Conservation (phyloP, 2,329 filamentous ascomycete species). For the Chrysoporthe puriensis region DNA sequence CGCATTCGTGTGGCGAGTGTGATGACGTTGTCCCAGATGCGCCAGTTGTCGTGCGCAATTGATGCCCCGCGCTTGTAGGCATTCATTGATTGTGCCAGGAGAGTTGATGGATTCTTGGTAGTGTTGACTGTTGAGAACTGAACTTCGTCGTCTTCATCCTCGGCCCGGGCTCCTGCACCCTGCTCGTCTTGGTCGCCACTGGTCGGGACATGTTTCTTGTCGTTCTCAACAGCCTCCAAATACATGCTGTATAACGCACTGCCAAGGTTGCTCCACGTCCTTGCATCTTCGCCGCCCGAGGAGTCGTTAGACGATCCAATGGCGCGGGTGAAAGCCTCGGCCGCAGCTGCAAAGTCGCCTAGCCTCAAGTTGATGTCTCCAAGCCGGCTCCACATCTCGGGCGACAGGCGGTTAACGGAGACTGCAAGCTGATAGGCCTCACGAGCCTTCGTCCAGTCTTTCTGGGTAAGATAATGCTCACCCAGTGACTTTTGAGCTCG, state of each 20-base stretch:
- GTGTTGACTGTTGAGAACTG: slow-evolving; percentile 18
- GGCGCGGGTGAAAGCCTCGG: slow-evolving; percentile 79
- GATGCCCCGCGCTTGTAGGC: slow-evolving; percentile 87
- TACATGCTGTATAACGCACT: slow-evolving; percentile 77
- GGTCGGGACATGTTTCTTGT: slow-evolving; percentile 36
- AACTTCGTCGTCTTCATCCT: slow-evolving; percentile 37
- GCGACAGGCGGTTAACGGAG: slow-evolving; percentile 77
- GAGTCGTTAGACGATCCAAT: slow-evolving; percentile 65
- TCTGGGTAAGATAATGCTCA: slow-evolving; percentile 70
- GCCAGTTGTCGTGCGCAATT: slow-evolving; percentile 82
- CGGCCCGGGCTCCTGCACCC: slow-evolving; percentile 27
- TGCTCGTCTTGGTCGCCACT: slow-evolving; percentile 14
- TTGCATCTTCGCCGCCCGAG: slow-evolving; percentile 83
- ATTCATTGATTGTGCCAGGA: slow-evolving; percentile 74
- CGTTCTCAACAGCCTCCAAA: slow-evolving; percentile 52
- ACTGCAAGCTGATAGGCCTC: slow-evolving; percentile 80
- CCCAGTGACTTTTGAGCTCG: slow-evolving; percentile 87
- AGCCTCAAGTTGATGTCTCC: slow-evolving; percentile 86
- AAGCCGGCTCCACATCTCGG: slow-evolving; percentile 84
- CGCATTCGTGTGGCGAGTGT: slow-evolving; percentile 79
- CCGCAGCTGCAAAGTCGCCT: slow-evolving; percentile 75
- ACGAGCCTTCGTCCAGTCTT: slow-evolving; percentile 70
- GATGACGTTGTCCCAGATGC: slow-evolving; percentile 96
- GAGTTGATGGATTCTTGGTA: slow-evolving; percentile 56
- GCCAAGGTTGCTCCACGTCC: slow-evolving; percentile 94